Evolutionary conservation across 805 yeast genomes (phyloP).

Genomic region (Cyberlindnera euphorbiae): DNA sequence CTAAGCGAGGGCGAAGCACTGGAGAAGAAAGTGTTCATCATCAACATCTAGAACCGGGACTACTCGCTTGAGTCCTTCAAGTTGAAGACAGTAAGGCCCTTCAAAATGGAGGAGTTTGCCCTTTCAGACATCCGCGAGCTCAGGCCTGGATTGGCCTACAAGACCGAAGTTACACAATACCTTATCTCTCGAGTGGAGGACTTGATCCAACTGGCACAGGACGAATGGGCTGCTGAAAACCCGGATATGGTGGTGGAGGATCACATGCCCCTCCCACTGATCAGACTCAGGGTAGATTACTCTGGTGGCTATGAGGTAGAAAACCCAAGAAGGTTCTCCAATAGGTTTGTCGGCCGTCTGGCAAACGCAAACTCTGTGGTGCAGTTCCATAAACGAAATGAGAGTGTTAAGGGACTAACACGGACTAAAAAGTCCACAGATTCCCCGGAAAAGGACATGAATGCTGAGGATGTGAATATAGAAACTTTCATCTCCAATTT

Average conservation of each 20-base stretch:
- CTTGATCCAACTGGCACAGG: conserved; percentile 56
- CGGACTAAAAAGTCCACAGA: background rate
- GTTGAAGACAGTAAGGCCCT: conserved; percentile 75
- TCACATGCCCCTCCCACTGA: conserved; percentile 69
- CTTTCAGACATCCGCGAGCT: conserved; percentile 49
- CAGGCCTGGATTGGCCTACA: conserved; percentile 56
- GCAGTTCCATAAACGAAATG: conserved; percentile 54
- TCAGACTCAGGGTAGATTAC: conserved; percentile 82
- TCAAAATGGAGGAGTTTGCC: conserved; percentile 62
- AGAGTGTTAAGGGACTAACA: background rate
- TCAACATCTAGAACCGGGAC: conserved; percentile 56
- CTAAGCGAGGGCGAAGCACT: conserved; percentile 79
- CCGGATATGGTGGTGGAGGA: conserved; percentile 29
- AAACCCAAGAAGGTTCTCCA: conserved; percentile 83
- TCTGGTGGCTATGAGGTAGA: conserved; percentile 90
- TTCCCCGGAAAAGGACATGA: conserved; percentile 10
- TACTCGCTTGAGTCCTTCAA: conserved; percentile 55
- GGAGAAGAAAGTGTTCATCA: conserved; percentile 67
- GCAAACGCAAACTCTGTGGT: conserved; percentile 90
- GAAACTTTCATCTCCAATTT: conserved; percentile 60
- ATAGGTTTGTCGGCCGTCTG: conserved; percentile 82
- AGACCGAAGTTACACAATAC: conserved; percentile 54
- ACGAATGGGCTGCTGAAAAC: conserved; percentile 38
- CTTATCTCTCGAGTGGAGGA: conserved; percentile 60
- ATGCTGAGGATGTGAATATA: conserved; percentile 44